Evolutionary conservation across 169 alveolate genomes (phyloP).

Genomic region (Cystoisospora suis): DNA sequence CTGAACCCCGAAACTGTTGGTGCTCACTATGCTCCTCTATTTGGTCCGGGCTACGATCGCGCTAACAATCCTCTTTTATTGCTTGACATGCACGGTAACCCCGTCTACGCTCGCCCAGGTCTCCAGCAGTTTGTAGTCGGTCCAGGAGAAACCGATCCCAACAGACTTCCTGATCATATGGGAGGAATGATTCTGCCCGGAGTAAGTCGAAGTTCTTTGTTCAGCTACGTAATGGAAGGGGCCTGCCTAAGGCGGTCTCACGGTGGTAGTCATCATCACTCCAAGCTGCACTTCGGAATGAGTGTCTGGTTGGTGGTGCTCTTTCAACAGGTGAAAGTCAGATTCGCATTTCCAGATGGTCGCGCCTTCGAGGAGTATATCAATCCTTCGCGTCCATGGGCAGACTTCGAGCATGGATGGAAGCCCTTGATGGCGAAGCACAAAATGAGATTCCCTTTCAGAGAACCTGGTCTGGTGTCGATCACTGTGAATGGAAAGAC

Average conservation of each 20-base stretch:
- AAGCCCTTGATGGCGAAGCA: background rate
- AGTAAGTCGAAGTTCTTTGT: background rate
- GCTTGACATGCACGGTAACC: background rate
- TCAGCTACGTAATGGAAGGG: no score
- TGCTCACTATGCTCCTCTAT: background rate
- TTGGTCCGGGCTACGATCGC: background rate
- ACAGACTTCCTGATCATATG: background rate
- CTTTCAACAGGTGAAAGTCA: background rate
- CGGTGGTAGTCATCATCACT: no score
- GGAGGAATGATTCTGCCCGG: background rate
- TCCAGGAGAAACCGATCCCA: background rate
- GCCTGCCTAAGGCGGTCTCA: no score
- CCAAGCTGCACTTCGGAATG: no score
- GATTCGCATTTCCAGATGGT: background rate
- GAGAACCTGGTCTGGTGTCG: background rate
- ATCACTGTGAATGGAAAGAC: background rate
- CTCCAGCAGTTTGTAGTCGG: background rate
- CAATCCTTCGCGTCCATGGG: constrained; percentile 11
- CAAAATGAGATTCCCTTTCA: background rate
- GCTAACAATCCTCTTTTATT: background rate
- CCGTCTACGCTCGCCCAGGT: background rate
- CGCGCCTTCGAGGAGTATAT: background rate
- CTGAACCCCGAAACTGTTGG: background rate
- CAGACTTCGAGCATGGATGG: background rate
- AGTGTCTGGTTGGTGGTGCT: no score